A percentile compares a stretch with the other conserved stretches of the same genome.
These are phyloP conservation scores for Trichoderma hamatum DNA, from an alignment of 2,329 filamentous ascomycete species.

Conservation along the genomic window DNA sequence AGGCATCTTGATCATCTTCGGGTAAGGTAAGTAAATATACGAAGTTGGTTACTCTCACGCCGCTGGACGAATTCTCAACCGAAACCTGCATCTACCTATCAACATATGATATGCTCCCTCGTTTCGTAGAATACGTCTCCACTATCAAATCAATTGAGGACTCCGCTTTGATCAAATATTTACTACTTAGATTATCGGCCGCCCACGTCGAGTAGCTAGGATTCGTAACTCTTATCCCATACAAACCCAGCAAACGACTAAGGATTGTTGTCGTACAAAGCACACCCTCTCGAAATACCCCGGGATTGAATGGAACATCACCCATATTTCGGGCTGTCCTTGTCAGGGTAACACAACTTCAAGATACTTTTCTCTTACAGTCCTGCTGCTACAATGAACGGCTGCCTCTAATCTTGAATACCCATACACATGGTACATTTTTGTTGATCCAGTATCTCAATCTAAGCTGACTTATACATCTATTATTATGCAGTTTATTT, in stretches of 20 bases:
- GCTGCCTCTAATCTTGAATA: not conserved
- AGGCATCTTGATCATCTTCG: not conserved
- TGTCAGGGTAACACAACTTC: not conserved
- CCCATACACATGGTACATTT: not conserved
- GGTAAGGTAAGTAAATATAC: not conserved
- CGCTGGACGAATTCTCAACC: not conserved
- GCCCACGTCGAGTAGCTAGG: slow-evolving; percentile 7
- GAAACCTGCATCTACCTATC: slow-evolving; percentile 7
- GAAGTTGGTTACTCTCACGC: not conserved
- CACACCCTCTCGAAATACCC: not conserved
- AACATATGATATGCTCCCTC: not conserved
- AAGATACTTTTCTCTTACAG: not conserved
- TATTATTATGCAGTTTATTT: not conserved
- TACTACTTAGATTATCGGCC: slow-evolving; percentile 13
- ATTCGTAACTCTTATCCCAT: not conserved
- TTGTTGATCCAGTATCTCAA: not conserved
- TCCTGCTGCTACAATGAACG: not conserved
- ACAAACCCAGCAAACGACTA: not conserved
- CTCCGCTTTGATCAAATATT: slow-evolving; percentile 6
- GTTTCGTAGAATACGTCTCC: not conserved
- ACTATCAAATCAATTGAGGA: not conserved
- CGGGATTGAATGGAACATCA: not conserved
- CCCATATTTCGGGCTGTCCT: not conserved
- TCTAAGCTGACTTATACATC: not conserved
- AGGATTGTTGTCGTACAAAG: not conserved